A percentile compares a stretch with the other conserved stretches of the same genome.
These are phyloP conservation scores for Nicotiana noctiflora DNA, from an alignment of 257 asterid species.

Conservation along the genomic window DNA sequence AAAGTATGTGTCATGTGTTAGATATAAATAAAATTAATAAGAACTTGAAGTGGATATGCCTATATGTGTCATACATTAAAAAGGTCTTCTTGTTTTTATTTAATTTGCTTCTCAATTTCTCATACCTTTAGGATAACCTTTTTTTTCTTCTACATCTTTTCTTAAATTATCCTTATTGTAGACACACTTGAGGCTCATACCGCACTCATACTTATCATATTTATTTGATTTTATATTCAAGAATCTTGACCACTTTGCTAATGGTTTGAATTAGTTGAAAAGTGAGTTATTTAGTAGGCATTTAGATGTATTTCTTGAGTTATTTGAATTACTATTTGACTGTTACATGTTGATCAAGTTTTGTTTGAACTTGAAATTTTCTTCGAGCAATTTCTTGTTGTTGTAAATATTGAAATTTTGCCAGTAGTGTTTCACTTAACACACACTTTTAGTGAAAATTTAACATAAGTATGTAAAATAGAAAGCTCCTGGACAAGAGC, in stretches of 20 bases:
- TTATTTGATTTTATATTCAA: neutral
- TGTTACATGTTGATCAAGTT: neutral
- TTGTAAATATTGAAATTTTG: neutral
- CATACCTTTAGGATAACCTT: neutral
- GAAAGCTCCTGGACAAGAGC: too few species aligned
- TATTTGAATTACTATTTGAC: too few species aligned
- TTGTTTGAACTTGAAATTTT: neutral
- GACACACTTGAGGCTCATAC: neutral
- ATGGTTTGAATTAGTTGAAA: neutral
- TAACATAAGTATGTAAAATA: too few species aligned
- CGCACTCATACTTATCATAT: neutral
- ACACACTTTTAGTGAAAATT: neutral
- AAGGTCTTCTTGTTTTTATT: neutral
- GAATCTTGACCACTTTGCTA: neutral
- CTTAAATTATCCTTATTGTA: neutral
- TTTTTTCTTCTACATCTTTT: neutral
- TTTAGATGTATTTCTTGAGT: neutral
- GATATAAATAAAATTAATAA: neutral
- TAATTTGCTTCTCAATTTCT: conserved; percentile 2
- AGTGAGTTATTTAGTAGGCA: neutral
- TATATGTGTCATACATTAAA: neutral
- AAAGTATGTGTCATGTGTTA: neutral
- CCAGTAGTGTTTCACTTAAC: neutral
- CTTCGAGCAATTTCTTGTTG: neutral
- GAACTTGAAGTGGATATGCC: neutral